Evolutionary conservation across 2,329 filamentous ascomycete genomes (phyloP), one percentile per base, ranked within the genome.

Genomic region (Colletotrichum australisinense): DNA sequence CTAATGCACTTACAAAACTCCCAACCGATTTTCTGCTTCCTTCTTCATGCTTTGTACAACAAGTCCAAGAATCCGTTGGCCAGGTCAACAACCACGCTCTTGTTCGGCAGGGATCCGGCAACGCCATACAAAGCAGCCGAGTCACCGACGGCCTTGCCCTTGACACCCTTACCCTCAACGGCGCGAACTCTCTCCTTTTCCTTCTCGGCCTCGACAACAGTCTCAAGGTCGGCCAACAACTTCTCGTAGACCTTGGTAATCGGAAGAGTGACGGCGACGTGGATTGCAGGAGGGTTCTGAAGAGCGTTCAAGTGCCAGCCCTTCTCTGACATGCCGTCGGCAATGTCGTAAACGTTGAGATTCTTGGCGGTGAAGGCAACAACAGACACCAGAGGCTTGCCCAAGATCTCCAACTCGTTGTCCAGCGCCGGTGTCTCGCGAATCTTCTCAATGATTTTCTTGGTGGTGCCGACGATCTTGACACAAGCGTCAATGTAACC

Each of bases 251-350:
- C 94, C 78, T 92, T 92, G 26, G 92, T 91, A 60, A 97, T 94
- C 19, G 96, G 96, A 77, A 97, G 83, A 1, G 97, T 99, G 52
- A 98, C 95, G 14, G 97, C 97, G 52, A 98, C 91, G 82, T 99
- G 97, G 68, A 99, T 95, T 24, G 95, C 97, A 0, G 97, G 92
- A 2, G 97, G 97, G 78, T 91, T 93, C 84, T 99, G 97, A 75
- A 99, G 88, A 3, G 95, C 94, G 80, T 98, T 99, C 73, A 99
- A 88, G 84, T 99, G 97, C 97, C 97, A 99, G 3, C 97, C 96
- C 79, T 92, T 93, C 0, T 85, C 86, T 14, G 89, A 90, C 93
- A 99, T 96, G 76, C 87, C 94, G 83, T 99, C 97, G 8, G 96
- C 95, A 76, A 99, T 91, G 80, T 98, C 95, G 85, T 99, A 99